Percentiles rank a stretch among this genome's conserved stretches.
Evolutionary conservation across 139 green algal genomes (phyloP).

Genomic region (Raphidocelis subcapitata): DNA sequence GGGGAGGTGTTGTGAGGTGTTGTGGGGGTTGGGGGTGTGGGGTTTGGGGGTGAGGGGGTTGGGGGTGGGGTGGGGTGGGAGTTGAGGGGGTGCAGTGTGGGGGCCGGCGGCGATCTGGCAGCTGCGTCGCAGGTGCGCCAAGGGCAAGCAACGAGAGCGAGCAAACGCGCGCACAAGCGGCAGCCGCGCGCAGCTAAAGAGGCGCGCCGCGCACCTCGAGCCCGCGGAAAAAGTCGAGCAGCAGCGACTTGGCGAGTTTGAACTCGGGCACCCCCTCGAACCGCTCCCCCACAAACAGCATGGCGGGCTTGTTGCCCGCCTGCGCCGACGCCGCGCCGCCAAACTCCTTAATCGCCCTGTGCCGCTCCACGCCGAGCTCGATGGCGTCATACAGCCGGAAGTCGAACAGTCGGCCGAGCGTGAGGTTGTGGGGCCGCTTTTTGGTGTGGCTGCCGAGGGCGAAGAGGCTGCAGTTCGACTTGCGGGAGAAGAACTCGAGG

Average conservation of each 20-base stretch:
- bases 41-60: too few relatives aligned
- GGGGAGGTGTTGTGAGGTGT: too few relatives aligned
- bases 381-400: conserved; percentile 85
- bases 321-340: conserved; percentile 28
- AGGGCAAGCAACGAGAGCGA: too few relatives aligned
- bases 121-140: too few relatives aligned
- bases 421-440: conserved; percentile 96
- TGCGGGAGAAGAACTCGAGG: conserved; percentile 74
- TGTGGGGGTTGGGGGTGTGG: too few relatives aligned
- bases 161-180: background rate
- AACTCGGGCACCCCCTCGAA: conserved; percentile 76
- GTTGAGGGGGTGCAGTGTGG: too few relatives aligned
- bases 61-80: too few relatives aligned
- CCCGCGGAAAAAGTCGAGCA: conserved; percentile 90
- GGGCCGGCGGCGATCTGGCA: too few relatives aligned
- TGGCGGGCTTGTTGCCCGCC: conserved; percentile 61
- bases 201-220: conserved; percentile 40
- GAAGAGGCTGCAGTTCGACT: conserved; percentile 77
- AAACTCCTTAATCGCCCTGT: conserved; percentile 47
- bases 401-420: conserved; percentile 91
- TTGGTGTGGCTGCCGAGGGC: conserved; percentile 87
- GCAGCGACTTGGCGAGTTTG: conserved; percentile 66
- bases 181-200: too few relatives aligned
- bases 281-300: conserved; percentile 85
- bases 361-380: conserved; percentile 73